Conservation (phyloP, 2,329 filamentous ascomycete genomes). For the Verticillium tricorpus region DNA sequence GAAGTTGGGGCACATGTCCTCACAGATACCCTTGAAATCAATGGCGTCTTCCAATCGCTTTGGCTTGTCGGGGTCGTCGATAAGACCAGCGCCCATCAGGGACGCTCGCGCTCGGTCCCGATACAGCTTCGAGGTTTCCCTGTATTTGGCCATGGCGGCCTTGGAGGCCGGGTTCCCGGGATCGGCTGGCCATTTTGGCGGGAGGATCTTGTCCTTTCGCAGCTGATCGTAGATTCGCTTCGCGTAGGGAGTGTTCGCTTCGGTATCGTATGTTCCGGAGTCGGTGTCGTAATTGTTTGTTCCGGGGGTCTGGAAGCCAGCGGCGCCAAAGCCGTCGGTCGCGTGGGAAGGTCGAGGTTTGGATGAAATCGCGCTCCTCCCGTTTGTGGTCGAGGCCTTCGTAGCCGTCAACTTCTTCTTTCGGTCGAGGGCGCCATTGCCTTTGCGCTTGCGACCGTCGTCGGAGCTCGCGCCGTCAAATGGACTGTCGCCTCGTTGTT, state of each 20-base stretch:
- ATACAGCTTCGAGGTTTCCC: conserved; percentile 53
- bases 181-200: conserved; percentile 51
- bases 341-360: conserved; percentile 1
- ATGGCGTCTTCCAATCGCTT: conserved; percentile 60
- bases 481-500: conserved; percentile 17
- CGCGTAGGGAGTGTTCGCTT: conserved; percentile 36
- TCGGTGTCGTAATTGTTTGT: conserved; percentile 10
- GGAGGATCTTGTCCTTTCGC: conserved; percentile 47
- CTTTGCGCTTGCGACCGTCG: conserved; percentile 12
- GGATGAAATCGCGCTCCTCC: neutral
- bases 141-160: conserved; percentile 47
- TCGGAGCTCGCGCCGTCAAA: conserved; percentile 18
- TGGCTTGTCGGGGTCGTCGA: conserved; percentile 61
- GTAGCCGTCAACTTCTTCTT: conserved; percentile 16
- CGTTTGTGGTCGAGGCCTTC: conserved; percentile 6
- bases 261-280: conserved; percentile 13
- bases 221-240: conserved; percentile 48
- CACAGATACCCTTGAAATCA: conserved; percentile 63
- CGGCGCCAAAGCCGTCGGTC: conserved; percentile 6
- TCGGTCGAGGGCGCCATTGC: conserved; percentile 13
- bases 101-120: conserved; percentile 51
- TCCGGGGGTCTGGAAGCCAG: neutral
- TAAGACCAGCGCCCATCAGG: conserved; percentile 54
- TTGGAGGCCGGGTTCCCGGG: conserved; percentile 49
- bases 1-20: conserved; percentile 66